phyloP scores from a whole-genome alignment of 1,139 yeast species.

The Ogataea hybrid region DNA sequence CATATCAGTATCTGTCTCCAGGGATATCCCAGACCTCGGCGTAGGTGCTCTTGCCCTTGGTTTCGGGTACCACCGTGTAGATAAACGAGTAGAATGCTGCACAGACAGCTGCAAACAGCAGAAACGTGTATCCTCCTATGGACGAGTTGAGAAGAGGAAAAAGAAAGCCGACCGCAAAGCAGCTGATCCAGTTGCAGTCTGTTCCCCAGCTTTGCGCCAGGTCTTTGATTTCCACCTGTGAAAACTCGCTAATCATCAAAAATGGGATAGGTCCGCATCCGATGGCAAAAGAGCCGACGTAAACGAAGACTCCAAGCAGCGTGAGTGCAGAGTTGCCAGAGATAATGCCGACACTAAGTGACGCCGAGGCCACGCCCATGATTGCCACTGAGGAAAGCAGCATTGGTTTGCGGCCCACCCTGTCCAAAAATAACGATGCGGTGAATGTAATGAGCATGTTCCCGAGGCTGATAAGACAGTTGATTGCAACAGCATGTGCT shows the following conservation, averaged over 20 bases:
- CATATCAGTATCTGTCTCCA: background rate
- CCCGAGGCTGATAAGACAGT: slow-evolving; percentile 69
- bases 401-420: slow-evolving; percentile 73
- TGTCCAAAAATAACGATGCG: slow-evolving; percentile 73
- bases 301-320: slow-evolving; percentile 64
- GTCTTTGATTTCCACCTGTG: slow-evolving; percentile 76
- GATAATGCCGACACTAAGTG: slow-evolving; percentile 67
- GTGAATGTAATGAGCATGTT: slow-evolving; percentile 71
- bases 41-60: slow-evolving; percentile 62
- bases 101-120: slow-evolving; percentile 64
- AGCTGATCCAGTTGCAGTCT: slow-evolving; percentile 86
- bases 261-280: slow-evolving; percentile 97
- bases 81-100: slow-evolving; percentile 48
- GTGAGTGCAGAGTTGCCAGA: slow-evolving; percentile 49
- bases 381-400: slow-evolving; percentile 59
- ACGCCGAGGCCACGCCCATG: slow-evolving; percentile 66
- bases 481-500: slow-evolving; percentile 61
- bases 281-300: slow-evolving; percentile 81
- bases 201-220: slow-evolving; percentile 93
- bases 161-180: slow-evolving; percentile 73
- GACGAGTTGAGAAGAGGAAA: slow-evolving; percentile 70
- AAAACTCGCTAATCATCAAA: slow-evolving; percentile 81
- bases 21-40: slow-evolving; percentile 55
- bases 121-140: slow-evolving; percentile 80
- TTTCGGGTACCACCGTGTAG: slow-evolving; percentile 63